phyloP scores from a whole-genome alignment of 139 green algal genomes.

The Desmodesmus armatus region DNA sequence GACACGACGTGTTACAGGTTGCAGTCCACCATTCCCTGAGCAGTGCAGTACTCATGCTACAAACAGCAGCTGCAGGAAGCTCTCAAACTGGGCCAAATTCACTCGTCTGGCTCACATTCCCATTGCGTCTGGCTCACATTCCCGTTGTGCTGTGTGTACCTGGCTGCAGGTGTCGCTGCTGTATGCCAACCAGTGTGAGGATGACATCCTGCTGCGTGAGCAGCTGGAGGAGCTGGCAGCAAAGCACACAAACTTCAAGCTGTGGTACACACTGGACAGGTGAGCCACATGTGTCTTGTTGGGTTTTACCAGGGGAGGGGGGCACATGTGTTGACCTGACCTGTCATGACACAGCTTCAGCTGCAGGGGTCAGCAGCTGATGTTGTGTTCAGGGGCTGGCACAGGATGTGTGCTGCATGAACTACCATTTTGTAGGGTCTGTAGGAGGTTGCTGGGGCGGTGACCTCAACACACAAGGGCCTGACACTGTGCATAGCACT shows the following conservation, averaged over 20 bases:
- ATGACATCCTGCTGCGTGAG: constrained; percentile 95
- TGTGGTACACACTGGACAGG: constrained; percentile 71
- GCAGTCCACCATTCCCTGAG: too few relatives aligned
- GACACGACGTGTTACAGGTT: too few relatives aligned
- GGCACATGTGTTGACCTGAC: too few relatives aligned
- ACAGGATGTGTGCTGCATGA: background rate
- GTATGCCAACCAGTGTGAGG: constrained; percentile 92
- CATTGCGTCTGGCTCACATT: too few relatives aligned
- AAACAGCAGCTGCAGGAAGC: too few relatives aligned
- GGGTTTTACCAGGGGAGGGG: background rate
- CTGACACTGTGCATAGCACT: too few relatives aligned
- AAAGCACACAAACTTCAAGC: constrained; percentile 72
- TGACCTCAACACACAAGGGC: too few relatives aligned
- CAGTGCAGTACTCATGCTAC: too few relatives aligned
- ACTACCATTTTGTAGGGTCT: background rate
- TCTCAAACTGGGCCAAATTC: too few relatives aligned
- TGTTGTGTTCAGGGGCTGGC: background rate
- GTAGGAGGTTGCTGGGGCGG: too few relatives aligned
- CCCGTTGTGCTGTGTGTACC: too few relatives aligned
- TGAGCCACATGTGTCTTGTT: background rate
- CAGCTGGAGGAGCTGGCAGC: constrained; percentile 89
- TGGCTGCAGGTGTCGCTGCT: constrained; percentile 84
- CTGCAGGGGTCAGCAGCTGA: background rate
- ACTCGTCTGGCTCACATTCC: too few relatives aligned
- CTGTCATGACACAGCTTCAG: background rate